phyloP scores from a whole-genome alignment of 805 yeast genomes.

The Kregervanrija delftensis region DNA sequence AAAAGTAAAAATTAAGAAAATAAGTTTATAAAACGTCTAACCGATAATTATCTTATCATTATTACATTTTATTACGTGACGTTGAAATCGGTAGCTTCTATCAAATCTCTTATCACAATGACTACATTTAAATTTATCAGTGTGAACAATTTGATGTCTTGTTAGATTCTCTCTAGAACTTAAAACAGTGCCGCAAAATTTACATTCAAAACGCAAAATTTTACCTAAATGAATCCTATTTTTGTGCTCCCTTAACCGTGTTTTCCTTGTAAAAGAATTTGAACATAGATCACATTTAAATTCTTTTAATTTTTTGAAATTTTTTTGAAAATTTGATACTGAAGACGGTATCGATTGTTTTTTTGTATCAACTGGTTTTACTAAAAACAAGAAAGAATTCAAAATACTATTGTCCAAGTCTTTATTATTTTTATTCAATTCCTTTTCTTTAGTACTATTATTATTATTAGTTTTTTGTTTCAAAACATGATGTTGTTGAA shows the following conservation, averaged over 20 bases:
- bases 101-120: conserved; percentile 21
- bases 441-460: too few relatives aligned
- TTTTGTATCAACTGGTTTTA: too few relatives aligned
- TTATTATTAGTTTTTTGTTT: too few relatives aligned
- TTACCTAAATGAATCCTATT: conserved; percentile 19
- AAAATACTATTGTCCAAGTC: too few relatives aligned
- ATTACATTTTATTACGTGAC: conserved; percentile 18
- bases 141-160: conserved; percentile 23
- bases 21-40: neutral
- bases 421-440: too few relatives aligned
- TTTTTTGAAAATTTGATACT: neutral
- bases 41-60: neutral
- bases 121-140: conserved; percentile 20
- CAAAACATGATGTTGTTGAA: too few relatives aligned
- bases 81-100: conserved; percentile 18
- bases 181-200: conserved; percentile 15
- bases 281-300: conserved; percentile 18
- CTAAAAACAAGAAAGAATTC: too few relatives aligned
- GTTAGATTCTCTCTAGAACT: conserved; percentile 23
- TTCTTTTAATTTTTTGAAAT: conserved; percentile 7
- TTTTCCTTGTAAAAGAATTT: conserved; percentile 21
- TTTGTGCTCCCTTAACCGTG: conserved; percentile 21
- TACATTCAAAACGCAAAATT: conserved; percentile 15
- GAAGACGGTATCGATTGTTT: neutral
- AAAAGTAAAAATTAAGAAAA: neutral